Evolutionary conservation across 2,329 filamentous ascomycete species (phyloP).

Genomic region (Sporothrix dimorphospora): DNA sequence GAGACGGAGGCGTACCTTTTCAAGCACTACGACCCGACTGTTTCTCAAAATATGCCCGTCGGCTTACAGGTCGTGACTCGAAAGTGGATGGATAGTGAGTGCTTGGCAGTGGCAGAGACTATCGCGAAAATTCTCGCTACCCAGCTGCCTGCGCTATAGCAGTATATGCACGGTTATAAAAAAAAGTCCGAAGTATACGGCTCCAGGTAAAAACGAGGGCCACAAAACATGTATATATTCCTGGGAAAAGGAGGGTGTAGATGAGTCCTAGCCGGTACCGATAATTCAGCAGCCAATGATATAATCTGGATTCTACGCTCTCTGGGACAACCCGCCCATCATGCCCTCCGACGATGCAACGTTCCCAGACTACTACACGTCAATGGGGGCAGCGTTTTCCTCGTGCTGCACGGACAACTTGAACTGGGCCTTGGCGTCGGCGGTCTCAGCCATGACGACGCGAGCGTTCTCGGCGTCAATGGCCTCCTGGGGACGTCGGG

Average conservation of each 20-base stretch:
- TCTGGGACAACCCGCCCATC: no score
- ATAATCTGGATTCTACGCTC: no score
- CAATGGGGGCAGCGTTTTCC: not conserved
- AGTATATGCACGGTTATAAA: no score
- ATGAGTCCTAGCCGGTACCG: no score
- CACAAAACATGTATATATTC: no score
- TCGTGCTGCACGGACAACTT: not conserved
- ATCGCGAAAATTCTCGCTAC: not conserved
- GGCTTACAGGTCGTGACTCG: not conserved
- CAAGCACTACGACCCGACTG: not conserved
- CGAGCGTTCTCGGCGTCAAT: conserved; percentile 16
- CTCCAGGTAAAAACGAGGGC: no score
- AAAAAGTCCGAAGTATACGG: no score
- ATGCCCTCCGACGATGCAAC: no score
- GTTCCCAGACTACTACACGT: no score
- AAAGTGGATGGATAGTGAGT: conserved; percentile 1
- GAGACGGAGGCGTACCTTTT: not conserved
- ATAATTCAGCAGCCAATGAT: no score
- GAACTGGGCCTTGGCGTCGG: conserved; percentile 1
- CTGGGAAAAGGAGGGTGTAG: no score
- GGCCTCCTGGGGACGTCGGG: conserved; percentile 9
- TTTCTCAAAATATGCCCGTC: conserved; percentile 1
- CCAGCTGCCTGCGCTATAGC: no score
- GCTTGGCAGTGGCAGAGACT: not conserved
- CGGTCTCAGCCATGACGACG: conserved; percentile 8